Evolutionary conservation across 495 filamentous ascomycete species (phyloP).

Genomic region (Aspergillus sclerotioniger): DNA sequence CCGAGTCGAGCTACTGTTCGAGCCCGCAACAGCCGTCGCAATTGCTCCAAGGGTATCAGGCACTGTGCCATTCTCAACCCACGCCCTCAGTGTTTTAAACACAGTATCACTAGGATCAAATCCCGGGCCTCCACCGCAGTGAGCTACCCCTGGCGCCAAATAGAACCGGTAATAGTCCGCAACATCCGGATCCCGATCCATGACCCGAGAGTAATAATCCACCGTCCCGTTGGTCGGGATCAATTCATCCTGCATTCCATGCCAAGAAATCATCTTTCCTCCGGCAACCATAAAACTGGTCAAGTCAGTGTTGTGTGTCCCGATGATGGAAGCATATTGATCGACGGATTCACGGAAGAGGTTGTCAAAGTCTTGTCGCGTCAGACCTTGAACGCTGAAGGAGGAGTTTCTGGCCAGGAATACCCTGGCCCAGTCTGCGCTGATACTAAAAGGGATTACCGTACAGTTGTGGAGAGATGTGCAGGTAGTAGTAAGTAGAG

Average conservation of each 20-base stretch:
- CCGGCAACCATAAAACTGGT: constrained; percentile 10
- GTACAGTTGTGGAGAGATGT: not conserved
- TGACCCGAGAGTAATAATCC: not conserved
- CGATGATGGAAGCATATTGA: constrained; percentile 14
- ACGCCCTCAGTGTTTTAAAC: not conserved
- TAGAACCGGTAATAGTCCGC: not conserved
- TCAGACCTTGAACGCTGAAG: not conserved
- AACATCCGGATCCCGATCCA: not conserved
- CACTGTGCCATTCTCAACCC: not conserved
- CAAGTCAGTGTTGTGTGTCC: constrained; percentile 15
- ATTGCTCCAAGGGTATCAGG: not conserved
- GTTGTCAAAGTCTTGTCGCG: constrained; percentile 5
- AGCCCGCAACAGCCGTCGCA: too few relatives aligned
- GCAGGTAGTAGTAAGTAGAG: not conserved
- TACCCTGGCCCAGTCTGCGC: not conserved
- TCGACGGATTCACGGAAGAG: constrained; percentile 10
- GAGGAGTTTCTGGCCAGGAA: not conserved
- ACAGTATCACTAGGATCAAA: not conserved
- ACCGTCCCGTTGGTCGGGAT: not conserved
- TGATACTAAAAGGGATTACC: not conserved
- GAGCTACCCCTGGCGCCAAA: not conserved
- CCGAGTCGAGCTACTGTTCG: not conserved
- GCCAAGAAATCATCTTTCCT: constrained; percentile 18
- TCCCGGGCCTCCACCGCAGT: not conserved
- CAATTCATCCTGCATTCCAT: constrained; percentile 8